Evolutionary conservation across 2,329 filamentous ascomycete species (phyloP).

Genomic region (Scytalidium lignicola): DNA sequence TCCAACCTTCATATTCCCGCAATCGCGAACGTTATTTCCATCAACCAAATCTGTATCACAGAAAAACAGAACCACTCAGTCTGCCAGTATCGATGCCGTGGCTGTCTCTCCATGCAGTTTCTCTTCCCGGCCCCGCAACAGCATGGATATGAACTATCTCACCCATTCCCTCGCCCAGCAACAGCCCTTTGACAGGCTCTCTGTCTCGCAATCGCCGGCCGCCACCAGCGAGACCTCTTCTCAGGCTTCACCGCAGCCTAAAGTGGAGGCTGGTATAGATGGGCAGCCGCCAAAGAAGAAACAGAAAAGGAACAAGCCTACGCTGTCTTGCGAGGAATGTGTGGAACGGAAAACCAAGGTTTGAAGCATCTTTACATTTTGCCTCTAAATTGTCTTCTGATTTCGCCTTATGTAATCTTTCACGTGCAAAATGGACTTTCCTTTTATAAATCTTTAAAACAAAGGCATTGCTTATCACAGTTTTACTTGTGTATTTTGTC

Average conservation of each 20-base stretch:
- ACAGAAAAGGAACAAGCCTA: conserved; percentile 82
- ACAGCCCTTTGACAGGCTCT: neutral
- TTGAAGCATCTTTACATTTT: conserved; percentile 21
- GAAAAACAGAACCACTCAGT: neutral
- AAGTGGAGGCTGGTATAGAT: conserved; percentile 8
- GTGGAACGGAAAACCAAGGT: conserved; percentile 81
- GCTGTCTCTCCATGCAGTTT: neutral
- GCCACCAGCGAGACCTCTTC: conserved; percentile 13
- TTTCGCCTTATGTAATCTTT: neutral
- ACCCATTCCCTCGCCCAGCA: neutral
- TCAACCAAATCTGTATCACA: conserved; percentile 18
- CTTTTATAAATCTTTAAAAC: neutral
- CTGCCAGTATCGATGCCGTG: neutral
- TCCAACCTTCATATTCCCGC: conserved; percentile 15
- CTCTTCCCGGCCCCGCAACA: neutral
- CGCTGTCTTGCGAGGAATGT: conserved; percentile 72
- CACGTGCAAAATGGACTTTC: neutral
- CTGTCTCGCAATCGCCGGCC: conserved; percentile 11
- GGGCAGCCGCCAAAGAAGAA: conserved; percentile 46
- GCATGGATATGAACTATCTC: neutral
- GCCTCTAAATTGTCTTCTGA: neutral
- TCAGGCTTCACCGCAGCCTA: conserved; percentile 7
- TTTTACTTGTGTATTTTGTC: neutral
- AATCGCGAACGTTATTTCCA: conserved; percentile 22
- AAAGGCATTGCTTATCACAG: neutral